Percentiles rank a stretch among this genome's conserved stretches.
phyloP scores from a whole-genome alignment of 306 rosid genomes.

The Fragaria vesca region DNA sequence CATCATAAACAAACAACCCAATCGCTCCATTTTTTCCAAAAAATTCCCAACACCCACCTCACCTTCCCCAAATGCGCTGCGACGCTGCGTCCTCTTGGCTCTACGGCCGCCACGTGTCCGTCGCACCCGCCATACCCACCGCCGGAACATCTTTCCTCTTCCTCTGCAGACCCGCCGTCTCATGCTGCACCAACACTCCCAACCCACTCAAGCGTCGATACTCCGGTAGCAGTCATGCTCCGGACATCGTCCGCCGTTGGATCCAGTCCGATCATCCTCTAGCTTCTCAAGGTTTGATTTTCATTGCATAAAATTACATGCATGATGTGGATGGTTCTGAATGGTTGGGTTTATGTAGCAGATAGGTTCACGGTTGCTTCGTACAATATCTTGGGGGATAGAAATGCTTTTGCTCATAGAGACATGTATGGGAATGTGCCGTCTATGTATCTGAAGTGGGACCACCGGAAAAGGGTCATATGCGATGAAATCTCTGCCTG shows the following conservation, averaged over 20 bases:
- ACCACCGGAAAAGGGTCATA: slow-evolving; percentile 55
- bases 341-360: slow-evolving; percentile 11
- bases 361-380: slow-evolving; percentile 72
- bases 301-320: not conserved
- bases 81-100: slow-evolving; percentile 37
- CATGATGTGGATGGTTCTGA: not conserved
- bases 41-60: not conserved
- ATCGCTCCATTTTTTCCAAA: not conserved
- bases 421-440: slow-evolving; percentile 74
- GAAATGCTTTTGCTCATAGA: slow-evolving; percentile 61
- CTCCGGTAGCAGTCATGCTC: slow-evolving; percentile 20
- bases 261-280: slow-evolving; percentile 49
- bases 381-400: slow-evolving; percentile 68
- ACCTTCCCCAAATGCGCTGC: slow-evolving; percentile 37
- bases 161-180: slow-evolving; percentile 25
- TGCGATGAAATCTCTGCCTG: slow-evolving; percentile 57
- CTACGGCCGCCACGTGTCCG: slow-evolving; percentile 17
- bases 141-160: slow-evolving; percentile 15
- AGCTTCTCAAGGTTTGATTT: slow-evolving; percentile 44
- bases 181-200: slow-evolving; percentile 32
- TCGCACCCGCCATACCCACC: slow-evolving; percentile 14
- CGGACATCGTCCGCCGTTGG: slow-evolving; percentile 60
- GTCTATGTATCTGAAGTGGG: slow-evolving; percentile 56
- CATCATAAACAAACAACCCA: not conserved
- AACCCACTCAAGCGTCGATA: slow-evolving; percentile 31